A percentile compares a stretch with the other conserved stretches of the same genome.
Conservation (phyloP, 768 basidiomycete genomes). For the Chiua virens region DNA sequence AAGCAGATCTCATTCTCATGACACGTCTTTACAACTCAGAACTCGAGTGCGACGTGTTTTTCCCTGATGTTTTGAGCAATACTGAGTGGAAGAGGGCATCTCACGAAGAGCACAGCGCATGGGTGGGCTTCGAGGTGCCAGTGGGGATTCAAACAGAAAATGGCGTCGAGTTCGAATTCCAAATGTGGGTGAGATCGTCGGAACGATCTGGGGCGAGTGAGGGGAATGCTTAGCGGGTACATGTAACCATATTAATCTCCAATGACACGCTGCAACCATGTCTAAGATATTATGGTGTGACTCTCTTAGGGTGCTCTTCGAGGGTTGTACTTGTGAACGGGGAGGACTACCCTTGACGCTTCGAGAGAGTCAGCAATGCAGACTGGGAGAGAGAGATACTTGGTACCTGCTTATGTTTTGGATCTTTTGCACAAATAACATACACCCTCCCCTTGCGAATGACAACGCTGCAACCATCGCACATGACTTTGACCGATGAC, state of each 20-base stretch:
- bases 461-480: constrained; percentile 90
- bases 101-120: constrained; percentile 65
- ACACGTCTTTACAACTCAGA: constrained; percentile 77
- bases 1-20: constrained; percentile 80
- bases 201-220: too few species aligned
- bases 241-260: constrained; percentile 1
- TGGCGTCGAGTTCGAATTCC: constrained; percentile 83
- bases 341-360: constrained; percentile 66
- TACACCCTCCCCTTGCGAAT: constrained; percentile 89
- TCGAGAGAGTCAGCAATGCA: constrained; percentile 16
- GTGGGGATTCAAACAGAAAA: constrained; percentile 79
- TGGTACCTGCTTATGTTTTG: constrained; percentile 94
- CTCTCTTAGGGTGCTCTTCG: not conserved
- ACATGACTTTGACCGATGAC: constrained; percentile 91
- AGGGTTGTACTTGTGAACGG: too few species aligned
- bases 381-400: not conserved
- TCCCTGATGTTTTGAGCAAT: constrained; percentile 65
- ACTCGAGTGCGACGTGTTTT: constrained; percentile 86
- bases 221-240: not conserved
- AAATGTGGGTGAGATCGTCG: constrained; percentile 82
- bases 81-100: constrained; percentile 56
- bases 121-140: constrained; percentile 81
- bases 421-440: constrained; percentile 89
- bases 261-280: not conserved
- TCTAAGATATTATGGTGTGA: not conserved